Evolutionary conservation across 2,329 filamentous ascomycete genomes (phyloP), one percentile per base, ranked within the genome.

Genomic region (Macrophomina phaseolina): DNA sequence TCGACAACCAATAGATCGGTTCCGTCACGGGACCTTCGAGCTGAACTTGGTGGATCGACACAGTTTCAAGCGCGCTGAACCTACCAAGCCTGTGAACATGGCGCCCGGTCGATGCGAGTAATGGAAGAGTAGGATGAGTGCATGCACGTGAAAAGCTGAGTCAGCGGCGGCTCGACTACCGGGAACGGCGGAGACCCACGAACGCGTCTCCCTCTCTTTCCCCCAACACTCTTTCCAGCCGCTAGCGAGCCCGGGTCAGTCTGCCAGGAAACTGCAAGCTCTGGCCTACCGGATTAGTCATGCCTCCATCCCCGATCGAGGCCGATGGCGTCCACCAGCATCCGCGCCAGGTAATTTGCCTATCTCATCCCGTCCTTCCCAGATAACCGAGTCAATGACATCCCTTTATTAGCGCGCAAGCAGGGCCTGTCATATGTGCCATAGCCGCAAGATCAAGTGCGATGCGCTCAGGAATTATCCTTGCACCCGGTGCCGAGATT

Each of bases 361-460:
- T 34, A 23, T 14, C 16, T 12, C 9, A 18, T 9, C 32, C n/a
- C 32, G 16, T 8, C 34, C 14, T 14, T 14, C 8, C 5, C 5
- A 45, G 42, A 45, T 9, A 16, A 23, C 34, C 34, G 52, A 36
- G 9, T 4, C 18, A 14, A 18, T 55, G 38, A 55, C 34, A 18
- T 14, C 16, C 18, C 8, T 1, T 23, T 23, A 23, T 3, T 36
- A 55, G 52, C 32, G 52, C n/a, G 61, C 61, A 2, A 38, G 28
- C 14, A 52, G 61, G 14, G 61, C 61, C 1, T 64, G 61, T 11
- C 51, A 23, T 14, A 53, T 53, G 36, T 64, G 61, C 38, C 61
- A 64, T 23, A 38, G 28, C 16, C 46, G 48, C n/a, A 64, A 64
- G 14, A 30, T 40, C 11, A 64, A 53, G 14, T 64, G 61, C 18